Conservation (phyloP, 805 yeast species). For the Wickerhamomyces chambardii region DNA sequence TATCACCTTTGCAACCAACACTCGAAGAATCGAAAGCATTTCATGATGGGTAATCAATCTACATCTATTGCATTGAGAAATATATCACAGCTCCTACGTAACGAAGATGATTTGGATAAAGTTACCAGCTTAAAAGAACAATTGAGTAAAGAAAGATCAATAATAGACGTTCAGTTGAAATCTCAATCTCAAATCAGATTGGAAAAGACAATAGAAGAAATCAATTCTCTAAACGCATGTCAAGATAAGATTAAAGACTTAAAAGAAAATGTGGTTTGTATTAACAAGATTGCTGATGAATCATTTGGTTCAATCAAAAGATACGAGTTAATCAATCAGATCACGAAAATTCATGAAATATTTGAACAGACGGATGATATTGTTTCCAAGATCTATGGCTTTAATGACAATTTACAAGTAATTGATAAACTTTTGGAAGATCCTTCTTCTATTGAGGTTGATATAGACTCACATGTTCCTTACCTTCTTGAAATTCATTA, state of each 20-base stretch:
- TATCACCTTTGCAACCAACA: no score
- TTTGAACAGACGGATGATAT: slow-evolving; percentile 62
- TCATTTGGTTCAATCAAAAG: slow-evolving; percentile 51
- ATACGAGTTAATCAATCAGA: slow-evolving; percentile 59
- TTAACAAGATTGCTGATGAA: slow-evolving; percentile 42
- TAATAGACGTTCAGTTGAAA: slow-evolving; percentile 67
- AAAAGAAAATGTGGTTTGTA: slow-evolving; percentile 32
- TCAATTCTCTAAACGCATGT: slow-evolving; percentile 26
- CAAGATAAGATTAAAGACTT: slow-evolving; percentile 41
- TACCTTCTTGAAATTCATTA: slow-evolving; percentile 62
- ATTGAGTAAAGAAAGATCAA: slow-evolving; percentile 58
- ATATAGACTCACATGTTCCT: slow-evolving; percentile 36
- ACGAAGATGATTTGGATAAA: slow-evolving; percentile 30
- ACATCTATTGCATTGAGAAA: slow-evolving; percentile 15
- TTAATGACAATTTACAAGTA: slow-evolving; percentile 38
- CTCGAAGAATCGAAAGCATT: no score
- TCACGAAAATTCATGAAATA: slow-evolving; percentile 62
- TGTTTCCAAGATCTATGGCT: slow-evolving; percentile 49
- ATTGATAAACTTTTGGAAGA: slow-evolving; percentile 20
- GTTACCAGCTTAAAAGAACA: slow-evolving; percentile 44
- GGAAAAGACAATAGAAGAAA: slow-evolving; percentile 39
- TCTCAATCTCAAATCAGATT: slow-evolving; percentile 60
- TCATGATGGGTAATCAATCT: neutral
- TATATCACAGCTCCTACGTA: slow-evolving; percentile 21
- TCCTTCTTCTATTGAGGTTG: slow-evolving; percentile 14